Conservation (phyloP, 306 rosid species). For the Pueraria montana region DNA sequence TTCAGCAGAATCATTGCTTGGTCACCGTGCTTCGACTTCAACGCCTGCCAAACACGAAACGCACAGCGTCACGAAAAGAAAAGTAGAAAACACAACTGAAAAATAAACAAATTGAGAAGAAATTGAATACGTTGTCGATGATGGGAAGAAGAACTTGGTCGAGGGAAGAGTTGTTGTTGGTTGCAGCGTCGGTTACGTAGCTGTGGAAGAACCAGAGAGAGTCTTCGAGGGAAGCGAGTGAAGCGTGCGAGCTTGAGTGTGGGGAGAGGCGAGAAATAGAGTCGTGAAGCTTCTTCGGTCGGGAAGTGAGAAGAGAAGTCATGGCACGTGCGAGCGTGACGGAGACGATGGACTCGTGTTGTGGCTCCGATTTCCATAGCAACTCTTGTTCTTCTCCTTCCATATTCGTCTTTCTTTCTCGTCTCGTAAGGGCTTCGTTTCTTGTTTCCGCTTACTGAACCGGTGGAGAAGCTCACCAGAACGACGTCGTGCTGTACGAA, state of each 20-base stretch:
- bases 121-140: constrained; percentile 68
- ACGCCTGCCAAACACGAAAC: constrained; percentile 50
- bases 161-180: constrained; percentile 27
- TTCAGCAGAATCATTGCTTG: constrained; percentile 74
- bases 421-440: neutral
- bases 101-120: neutral
- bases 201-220: constrained; percentile 82
- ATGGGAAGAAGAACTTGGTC: constrained; percentile 73
- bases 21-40: constrained; percentile 75
- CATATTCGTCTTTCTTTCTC: constrained; percentile 11
- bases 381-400: constrained; percentile 44
- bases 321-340: constrained; percentile 74
- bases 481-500: too few relatives aligned
- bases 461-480: neutral
- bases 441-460: neutral
- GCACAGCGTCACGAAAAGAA: neutral
- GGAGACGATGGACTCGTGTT: constrained; percentile 66
- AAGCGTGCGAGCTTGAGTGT: neutral
- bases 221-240: constrained; percentile 69
- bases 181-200: constrained; percentile 67
- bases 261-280: constrained; percentile 72
- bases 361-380: constrained; percentile 60
- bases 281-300: constrained; percentile 76
- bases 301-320: constrained; percentile 67
- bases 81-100: neutral